These are phyloP conservation scores for Cercospora sp. DNA, from an alignment of 2,329 filamentous ascomycete genomes.

Conservation along the genomic window DNA sequence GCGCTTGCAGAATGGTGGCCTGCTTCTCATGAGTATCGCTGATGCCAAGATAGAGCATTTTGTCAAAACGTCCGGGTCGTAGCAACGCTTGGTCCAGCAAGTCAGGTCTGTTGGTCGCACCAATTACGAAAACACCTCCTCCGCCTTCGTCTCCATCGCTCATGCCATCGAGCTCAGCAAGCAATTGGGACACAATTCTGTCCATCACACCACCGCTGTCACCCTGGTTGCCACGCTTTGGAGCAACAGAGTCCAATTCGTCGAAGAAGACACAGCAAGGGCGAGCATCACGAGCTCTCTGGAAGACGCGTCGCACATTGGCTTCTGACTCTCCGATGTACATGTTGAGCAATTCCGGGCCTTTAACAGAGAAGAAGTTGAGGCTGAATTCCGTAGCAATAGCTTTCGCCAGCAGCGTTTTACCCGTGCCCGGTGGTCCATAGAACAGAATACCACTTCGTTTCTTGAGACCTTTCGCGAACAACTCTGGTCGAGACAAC, in stretches of 20 bases:
- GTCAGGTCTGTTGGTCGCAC: slow-evolving; percentile 92
- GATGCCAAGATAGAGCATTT: slow-evolving; percentile 96
- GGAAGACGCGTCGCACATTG: slow-evolving; percentile 86
- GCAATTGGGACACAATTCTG: slow-evolving; percentile 88
- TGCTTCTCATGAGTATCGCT: slow-evolving; percentile 97
- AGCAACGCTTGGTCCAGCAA: slow-evolving; percentile 86
- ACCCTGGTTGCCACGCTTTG: slow-evolving; percentile 94
- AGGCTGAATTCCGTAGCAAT: slow-evolving; percentile 92
- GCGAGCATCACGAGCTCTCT: slow-evolving; percentile 78
- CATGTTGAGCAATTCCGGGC: slow-evolving; percentile 90
- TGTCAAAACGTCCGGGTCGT: slow-evolving; percentile 90
- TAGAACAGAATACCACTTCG: slow-evolving; percentile 91
- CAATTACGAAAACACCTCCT: slow-evolving; percentile 92
- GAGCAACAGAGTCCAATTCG: slow-evolving; percentile 88
- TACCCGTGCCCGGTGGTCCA: slow-evolving; percentile 85
- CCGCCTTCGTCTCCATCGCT: slow-evolving; percentile 80
- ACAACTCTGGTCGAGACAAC: slow-evolving; percentile 85
- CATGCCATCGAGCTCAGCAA: slow-evolving; percentile 97
- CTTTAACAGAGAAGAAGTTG: slow-evolving; percentile 94
- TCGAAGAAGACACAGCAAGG: slow-evolving; percentile 94
- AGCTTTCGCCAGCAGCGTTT: slow-evolving; percentile 88
- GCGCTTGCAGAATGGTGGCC: slow-evolving; percentile 85
- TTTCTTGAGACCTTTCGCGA: slow-evolving; percentile 98
- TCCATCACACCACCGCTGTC: slow-evolving; percentile 99
- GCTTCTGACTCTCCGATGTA: slow-evolving; percentile 94